A percentile compares a stretch with the other conserved stretches of the same genome.
phyloP scores from a whole-genome alignment of 2,329 filamentous ascomycete species.

The Cladosporium phlei region DNA sequence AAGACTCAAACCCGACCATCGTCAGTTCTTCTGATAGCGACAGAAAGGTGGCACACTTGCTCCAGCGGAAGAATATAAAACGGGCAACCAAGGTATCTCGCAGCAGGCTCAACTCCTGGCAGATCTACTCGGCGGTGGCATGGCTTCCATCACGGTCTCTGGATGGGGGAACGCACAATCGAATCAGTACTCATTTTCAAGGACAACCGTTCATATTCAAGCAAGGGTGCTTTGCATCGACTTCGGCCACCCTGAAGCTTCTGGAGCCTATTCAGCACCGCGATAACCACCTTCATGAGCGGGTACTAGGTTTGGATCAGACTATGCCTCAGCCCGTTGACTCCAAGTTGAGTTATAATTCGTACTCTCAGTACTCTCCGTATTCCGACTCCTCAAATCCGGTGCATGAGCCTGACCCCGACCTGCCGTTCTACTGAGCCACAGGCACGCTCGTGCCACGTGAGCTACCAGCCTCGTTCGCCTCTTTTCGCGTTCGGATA shows the following conservation, averaged over 20 bases:
- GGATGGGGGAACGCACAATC: not conserved
- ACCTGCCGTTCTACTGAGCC: not conserved
- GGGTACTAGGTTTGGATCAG: not conserved
- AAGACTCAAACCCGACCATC: not conserved
- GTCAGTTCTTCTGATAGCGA: not conserved
- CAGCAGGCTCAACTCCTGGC: not conserved
- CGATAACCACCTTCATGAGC: not conserved
- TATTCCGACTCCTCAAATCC: too few relatives aligned
- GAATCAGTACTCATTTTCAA: not conserved
- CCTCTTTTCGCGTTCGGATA: not conserved
- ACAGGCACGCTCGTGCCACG: not conserved
- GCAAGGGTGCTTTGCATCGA: conserved; percentile 3
- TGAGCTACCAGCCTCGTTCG: not conserved
- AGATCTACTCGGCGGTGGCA: not conserved
- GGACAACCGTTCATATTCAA: not conserved
- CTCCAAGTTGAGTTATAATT: not conserved
- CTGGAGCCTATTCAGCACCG: not conserved
- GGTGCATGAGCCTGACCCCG: not conserved
- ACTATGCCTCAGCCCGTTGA: not conserved
- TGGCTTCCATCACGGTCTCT: not conserved
- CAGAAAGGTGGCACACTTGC: not conserved
- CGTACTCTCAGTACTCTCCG: not conserved
- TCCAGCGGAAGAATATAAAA: not conserved
- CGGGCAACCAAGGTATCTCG: not conserved
- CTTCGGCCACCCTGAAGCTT: not conserved